phyloP scores from a whole-genome alignment of 495 filamentous ascomycete species.

The Platismatia glauca region DNA sequence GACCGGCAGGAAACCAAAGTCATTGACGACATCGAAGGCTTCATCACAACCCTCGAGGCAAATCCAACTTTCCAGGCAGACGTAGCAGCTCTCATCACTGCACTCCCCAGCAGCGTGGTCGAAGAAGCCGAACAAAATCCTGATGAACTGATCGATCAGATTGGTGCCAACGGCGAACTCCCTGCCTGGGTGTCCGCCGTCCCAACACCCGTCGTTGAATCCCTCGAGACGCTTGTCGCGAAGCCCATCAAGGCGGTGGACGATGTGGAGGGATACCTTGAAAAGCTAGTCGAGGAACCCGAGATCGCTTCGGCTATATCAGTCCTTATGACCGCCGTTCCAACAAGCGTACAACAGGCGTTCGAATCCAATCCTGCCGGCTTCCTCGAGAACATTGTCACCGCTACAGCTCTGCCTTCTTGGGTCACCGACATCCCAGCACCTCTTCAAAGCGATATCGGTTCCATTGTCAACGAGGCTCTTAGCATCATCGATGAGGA shows the following conservation, averaged over 20 bases:
- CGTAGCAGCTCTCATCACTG: not conserved
- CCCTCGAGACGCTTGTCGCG: slow-evolving; percentile 5
- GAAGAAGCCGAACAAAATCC: slow-evolving; percentile 1
- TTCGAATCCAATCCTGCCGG: not conserved
- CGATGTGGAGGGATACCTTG: slow-evolving; percentile 3
- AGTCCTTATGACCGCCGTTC: not conserved
- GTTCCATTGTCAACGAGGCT: slow-evolving; percentile 10
- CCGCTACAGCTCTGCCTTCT: slow-evolving; percentile 6
- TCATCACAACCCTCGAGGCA: slow-evolving; percentile 5
- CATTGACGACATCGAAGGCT: not conserved
- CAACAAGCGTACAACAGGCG: slow-evolving; percentile 10
- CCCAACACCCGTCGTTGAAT: slow-evolving; percentile 7
- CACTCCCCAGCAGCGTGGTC: slow-evolving; percentile 9
- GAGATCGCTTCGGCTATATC: not conserved
- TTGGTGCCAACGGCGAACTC: not conserved
- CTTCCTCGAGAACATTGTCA: slow-evolving; percentile 10
- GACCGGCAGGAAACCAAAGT: slow-evolving; percentile 4
- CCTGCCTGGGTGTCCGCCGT: slow-evolving; percentile 9
- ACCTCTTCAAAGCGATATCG: slow-evolving; percentile 14
- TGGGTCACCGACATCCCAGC: slow-evolving; percentile 12
- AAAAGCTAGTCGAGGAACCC: slow-evolving; percentile 7
- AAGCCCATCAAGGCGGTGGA: slow-evolving; percentile 5
- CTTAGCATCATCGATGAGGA: slow-evolving; percentile 14
- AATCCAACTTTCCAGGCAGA: slow-evolving; percentile 16
- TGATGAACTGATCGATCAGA: slow-evolving; percentile 4